Percentiles rank a stretch among this genome's conserved stretches.
phyloP scores from a whole-genome alignment of 257 asterid species.

The Haberlea rhodopensis region DNA sequence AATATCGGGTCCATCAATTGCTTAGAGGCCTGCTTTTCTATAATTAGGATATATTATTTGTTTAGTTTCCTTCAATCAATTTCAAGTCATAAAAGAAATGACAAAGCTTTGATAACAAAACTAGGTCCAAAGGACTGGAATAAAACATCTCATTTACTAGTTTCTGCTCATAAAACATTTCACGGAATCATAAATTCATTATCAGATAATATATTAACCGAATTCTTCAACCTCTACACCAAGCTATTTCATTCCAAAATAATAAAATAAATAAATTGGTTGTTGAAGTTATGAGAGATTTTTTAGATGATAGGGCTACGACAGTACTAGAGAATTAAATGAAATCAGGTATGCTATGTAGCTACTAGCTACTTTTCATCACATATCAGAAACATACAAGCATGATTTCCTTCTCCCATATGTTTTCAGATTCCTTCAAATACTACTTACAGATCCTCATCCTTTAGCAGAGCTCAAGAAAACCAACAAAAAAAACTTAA shows the following conservation, averaged over 20 bases:
- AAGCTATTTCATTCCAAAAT: not conserved
- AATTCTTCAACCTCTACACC: constrained; percentile 6
- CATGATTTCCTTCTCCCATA: not conserved
- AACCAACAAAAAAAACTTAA: too few relatives aligned
- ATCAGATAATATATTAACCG: constrained; percentile 1
- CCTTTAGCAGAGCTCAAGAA: not conserved
- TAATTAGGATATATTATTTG: too few relatives aligned
- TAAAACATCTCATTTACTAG: too few relatives aligned
- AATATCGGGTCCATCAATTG: too few relatives aligned
- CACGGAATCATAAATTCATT: not conserved
- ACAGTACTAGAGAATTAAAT: not conserved
- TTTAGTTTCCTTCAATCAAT: too few relatives aligned
- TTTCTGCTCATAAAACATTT: too few relatives aligned
- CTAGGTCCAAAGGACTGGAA: not conserved
- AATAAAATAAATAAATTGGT: not conserved
- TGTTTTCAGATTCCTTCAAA: not conserved
- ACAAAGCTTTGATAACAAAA: not conserved
- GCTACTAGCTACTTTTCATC: not conserved
- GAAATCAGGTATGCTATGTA: not conserved
- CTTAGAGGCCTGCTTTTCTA: constrained; percentile 29
- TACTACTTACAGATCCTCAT: not conserved
- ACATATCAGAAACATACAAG: not conserved
- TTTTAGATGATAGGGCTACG: not conserved
- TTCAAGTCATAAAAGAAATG: too few relatives aligned
- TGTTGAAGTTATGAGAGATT: not conserved